These are phyloP conservation scores for Psidium guajava DNA, from an alignment of 345 rosid species.

Conservation along the genomic window DNA sequence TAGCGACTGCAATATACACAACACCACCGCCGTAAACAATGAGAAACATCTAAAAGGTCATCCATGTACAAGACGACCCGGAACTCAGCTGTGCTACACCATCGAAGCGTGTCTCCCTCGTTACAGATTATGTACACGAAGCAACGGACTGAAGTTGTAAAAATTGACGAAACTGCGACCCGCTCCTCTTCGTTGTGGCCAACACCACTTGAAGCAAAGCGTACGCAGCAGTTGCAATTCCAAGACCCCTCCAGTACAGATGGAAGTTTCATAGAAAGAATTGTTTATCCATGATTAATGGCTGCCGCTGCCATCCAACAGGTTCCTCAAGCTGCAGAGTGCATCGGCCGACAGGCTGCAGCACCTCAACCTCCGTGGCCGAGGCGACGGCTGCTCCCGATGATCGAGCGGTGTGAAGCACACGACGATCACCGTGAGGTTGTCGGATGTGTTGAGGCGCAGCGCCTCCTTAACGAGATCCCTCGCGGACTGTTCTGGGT, in stretches of 20 bases:
- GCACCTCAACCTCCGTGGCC: slow-evolving; percentile 33
- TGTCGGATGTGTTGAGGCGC: slow-evolving; percentile 47
- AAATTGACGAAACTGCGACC: not conserved
- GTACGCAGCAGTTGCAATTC: slow-evolving; percentile 5
- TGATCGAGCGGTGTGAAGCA: slow-evolving; percentile 45
- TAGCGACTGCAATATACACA: not conserved
- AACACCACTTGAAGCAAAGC: not conserved
- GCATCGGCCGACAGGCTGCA: slow-evolving; percentile 66
- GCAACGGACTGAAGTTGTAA: not conserved
- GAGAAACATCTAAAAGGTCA: not conserved
- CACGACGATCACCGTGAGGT: slow-evolving; percentile 66
- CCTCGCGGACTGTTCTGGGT: slow-evolving; percentile 62
- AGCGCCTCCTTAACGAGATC: slow-evolving; percentile 81
- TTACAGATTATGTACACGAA: not conserved
- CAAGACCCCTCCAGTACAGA: slow-evolving; percentile 20
- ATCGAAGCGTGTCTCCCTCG: not conserved
- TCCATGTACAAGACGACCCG: not conserved
- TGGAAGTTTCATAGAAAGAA: not conserved
- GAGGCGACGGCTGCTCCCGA: slow-evolving; percentile 16
- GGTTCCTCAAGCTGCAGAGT: slow-evolving; percentile 44
- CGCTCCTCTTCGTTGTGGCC: not conserved
- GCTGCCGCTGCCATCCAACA: slow-evolving; percentile 33
- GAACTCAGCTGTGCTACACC: not conserved
- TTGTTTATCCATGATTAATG: slow-evolving; percentile 2
- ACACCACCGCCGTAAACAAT: not conserved